These are phyloP conservation scores for Trypanosoma vivax DNA, from an alignment of 208 protist species.

Conservation along the genomic window DNA sequence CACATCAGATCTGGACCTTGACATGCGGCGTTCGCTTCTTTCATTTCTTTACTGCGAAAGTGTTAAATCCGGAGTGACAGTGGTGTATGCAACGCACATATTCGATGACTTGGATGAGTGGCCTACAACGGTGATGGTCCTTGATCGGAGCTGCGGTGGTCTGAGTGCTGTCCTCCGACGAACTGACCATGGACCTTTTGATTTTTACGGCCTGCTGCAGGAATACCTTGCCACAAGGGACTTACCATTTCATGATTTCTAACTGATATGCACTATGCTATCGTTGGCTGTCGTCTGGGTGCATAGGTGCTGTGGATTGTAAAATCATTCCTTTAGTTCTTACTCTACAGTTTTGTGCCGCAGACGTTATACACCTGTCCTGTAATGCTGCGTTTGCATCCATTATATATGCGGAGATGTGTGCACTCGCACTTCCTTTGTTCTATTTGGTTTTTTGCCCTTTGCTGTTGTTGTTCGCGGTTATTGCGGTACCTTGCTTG, in stretches of 20 bases:
- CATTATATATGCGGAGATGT: too few relatives aligned
- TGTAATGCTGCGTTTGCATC: too few relatives aligned
- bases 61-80: slow-evolving; percentile 64
- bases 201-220: too few relatives aligned
- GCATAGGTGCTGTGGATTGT: too few relatives aligned
- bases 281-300: too few relatives aligned
- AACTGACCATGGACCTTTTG: slow-evolving; percentile 18
- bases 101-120: slow-evolving; percentile 87
- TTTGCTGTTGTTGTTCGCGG: slow-evolving; percentile 6
- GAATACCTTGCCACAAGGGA: too few relatives aligned
- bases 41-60: slow-evolving; percentile 80
- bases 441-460: neutral
- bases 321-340: too few relatives aligned
- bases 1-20: slow-evolving; percentile 88
- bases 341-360: too few relatives aligned
- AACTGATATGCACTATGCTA: too few relatives aligned
- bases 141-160: slow-evolving; percentile 53
- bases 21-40: slow-evolving; percentile 76
- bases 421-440: neutral
- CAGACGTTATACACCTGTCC: too few relatives aligned
- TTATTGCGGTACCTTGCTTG: neutral
- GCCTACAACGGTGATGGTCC: slow-evolving; percentile 55
- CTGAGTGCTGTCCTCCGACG: slow-evolving; percentile 33
- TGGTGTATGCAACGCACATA: slow-evolving; percentile 91
- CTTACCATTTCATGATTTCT: too few relatives aligned